Evolutionary conservation across 306 rosid species (phyloP).

Genomic region (Potentilla sterilis): DNA sequence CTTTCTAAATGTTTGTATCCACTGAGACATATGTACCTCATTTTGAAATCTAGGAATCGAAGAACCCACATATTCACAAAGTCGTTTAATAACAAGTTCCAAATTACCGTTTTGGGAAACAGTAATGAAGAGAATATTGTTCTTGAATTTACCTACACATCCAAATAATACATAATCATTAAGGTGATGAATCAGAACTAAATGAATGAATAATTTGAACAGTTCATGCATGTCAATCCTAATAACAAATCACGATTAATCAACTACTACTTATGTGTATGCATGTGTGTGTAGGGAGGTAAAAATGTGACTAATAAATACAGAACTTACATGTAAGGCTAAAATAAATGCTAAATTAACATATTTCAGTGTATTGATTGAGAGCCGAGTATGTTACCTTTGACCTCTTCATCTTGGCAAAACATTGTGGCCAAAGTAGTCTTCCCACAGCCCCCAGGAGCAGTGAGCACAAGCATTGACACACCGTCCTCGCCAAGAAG

Average conservation of each 20-base stretch:
- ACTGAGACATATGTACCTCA: conserved; percentile 27
- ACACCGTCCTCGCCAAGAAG: conserved; percentile 26
- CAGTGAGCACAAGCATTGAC: conserved; percentile 38
- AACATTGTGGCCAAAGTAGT: conserved; percentile 42
- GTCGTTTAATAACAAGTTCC: conserved; percentile 27
- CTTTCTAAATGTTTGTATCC: conserved; percentile 26
- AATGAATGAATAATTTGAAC: no score
- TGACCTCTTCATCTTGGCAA: conserved; percentile 43
- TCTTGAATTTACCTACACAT: conserved; percentile 36
- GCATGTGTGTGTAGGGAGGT: no score
- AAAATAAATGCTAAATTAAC: no score
- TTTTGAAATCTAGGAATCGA: conserved; percentile 28
- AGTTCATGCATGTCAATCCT: no score
- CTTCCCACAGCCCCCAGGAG: conserved; percentile 51
- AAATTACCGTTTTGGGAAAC: conserved; percentile 39
- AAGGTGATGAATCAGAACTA: background rate
- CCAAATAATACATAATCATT: background rate
- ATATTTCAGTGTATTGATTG: no score
- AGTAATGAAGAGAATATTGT: conserved; percentile 43
- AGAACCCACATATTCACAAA: conserved; percentile 25
- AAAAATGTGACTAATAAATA: no score
- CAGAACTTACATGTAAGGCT: no score
- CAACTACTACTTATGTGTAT: no score
- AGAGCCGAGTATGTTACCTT: conserved; percentile 26
- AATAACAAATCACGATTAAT: no score